Base-by-base conservation (phyloP, 345 rosid genomes). In the Firmiana major region DNA sequence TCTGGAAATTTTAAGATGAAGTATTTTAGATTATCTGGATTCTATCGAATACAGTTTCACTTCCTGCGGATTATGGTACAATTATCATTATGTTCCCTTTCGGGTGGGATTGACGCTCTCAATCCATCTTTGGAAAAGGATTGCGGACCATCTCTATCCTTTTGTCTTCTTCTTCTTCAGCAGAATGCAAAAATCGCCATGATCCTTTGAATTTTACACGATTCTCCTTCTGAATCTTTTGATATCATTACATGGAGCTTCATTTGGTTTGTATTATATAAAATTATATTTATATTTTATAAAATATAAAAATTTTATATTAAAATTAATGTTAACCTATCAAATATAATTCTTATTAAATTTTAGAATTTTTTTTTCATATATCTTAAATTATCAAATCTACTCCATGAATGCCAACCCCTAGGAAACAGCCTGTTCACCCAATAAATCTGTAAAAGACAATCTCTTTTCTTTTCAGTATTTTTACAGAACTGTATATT, bases 101-200 rank as follows among this genome's bases (percentile, higher is more conserved):
- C 7, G 51, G 28, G 62, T 38, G 12, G 64, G 48, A 21, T 54
- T 34, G 4, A 31, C 21, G 17, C 22, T 24, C 21, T 57, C 36
- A 57, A 22, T 21, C 9, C 7, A n/a, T 15, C 73, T 64, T 31
- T 63, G 42, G 57, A 19, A 40, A 38, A 66, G 28, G 7, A 40
- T 13, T 54, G 66, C 60, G 77, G 77, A 28, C 59, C 78, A n/a
- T 75, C 55, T 75, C 31, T 15, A 45, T 36, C 19, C 46, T 54
- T 65, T 45, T 31, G 4, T 7, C 21, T 42, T 7, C 40, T 38
- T 38, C n/a, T n/a, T n/a, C n/a, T n/a, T n/a, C n/a, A n/a, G n/a
- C n/a, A n/a, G n/a, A 59, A 13, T 19, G 31, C 38, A 0, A 42
- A 8, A 63, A 70, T 70, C 12, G 7, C 53, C 58, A 24, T 48